These are phyloP conservation scores for Hanseniaspora occidentalis DNA, from an alignment of 805 yeast genomes.

Conservation along the genomic window DNA sequence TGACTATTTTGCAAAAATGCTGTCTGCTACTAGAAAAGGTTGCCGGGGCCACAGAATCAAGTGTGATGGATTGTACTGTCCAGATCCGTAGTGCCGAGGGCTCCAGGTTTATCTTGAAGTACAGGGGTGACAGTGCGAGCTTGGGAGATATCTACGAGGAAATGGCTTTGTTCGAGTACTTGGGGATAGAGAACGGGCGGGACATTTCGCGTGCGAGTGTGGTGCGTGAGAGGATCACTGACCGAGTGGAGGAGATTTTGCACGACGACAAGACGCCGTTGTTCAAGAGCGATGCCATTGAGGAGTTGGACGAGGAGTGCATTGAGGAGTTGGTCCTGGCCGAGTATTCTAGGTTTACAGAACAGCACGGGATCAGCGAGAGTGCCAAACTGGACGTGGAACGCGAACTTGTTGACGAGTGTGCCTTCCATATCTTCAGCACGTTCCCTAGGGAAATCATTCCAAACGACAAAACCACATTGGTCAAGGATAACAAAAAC, in stretches of 20 bases:
- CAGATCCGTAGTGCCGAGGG: slow-evolving; percentile 24
- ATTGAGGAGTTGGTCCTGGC: neutral
- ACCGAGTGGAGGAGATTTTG: neutral
- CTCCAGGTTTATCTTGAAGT: slow-evolving; percentile 17
- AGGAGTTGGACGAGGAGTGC: slow-evolving; percentile 2
- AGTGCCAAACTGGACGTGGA: neutral
- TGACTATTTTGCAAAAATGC: neutral
- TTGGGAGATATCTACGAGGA: neutral
- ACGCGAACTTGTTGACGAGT: slow-evolving; percentile 23
- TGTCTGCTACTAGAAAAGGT: neutral
- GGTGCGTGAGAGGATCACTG: neutral
- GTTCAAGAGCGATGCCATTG: slow-evolving; percentile 6
- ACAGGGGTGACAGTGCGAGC: slow-evolving; percentile 7
- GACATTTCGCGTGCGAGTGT: neutral
- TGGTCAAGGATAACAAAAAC: slow-evolving; percentile 30
- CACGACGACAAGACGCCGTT: neutral
- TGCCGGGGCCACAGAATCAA: neutral
- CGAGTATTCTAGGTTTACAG: neutral
- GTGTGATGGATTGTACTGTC: slow-evolving; percentile 15
- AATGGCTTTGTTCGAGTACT: neutral
- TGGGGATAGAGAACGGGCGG: neutral
- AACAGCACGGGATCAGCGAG: neutral
- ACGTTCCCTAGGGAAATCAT: slow-evolving; percentile 52
- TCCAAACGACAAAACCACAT: slow-evolving; percentile 18
- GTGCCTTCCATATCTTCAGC: slow-evolving; percentile 44